Base-by-base conservation (phyloP, 805 yeast species). In the Kazachstania bromeliacearum region DNA sequence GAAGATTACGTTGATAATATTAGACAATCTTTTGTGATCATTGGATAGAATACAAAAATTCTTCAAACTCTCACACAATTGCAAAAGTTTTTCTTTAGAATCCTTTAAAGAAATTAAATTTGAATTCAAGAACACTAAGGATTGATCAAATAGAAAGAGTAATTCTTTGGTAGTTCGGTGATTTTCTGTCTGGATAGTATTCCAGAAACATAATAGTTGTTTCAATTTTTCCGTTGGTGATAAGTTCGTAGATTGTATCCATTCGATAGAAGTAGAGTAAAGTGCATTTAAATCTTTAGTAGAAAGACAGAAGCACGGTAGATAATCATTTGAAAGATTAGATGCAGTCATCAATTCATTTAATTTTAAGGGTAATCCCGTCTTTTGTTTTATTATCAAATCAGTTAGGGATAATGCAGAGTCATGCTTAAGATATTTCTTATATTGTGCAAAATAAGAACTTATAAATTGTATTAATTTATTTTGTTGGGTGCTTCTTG, bases 1-100 rank as follows among this genome's bases (percentile, higher is more conserved):
- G 34, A 47, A 59, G n/a, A 44, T 21, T 7, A 59, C 48, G 25
- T 48, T 52, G 7, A 51, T 43, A 5, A 55, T 31, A 39, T 56
- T 56, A 1, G 42, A 36, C n/a, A 54, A 24, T 35, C 62, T 46
- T 31, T 53, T 50, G 6, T 26, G 29, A 19, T 53, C 55, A 5
- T 31, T 9, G 9, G 28, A 31, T n/a, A 36, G 37, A 3, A 50
- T 25, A 32, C 53, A 48, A 31, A 40, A 42, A 7, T 50, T 46
- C 10, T 44, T 35, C 10, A 55, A 26, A 3, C 8, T 8, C 4
- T 32, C 28, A 10, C 48, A 21, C 3, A 53, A 22, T 9, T 27
- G 8, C 10, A 28, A 25, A 10, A 40, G 4, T 4, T 19, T 25
- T 20, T 27, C 19, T 12, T 23, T 17, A 10, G 8, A 29, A 7